phyloP scores from a whole-genome alignment of 345 rosid genomes.

The Melaleuca quinquenervia region DNA sequence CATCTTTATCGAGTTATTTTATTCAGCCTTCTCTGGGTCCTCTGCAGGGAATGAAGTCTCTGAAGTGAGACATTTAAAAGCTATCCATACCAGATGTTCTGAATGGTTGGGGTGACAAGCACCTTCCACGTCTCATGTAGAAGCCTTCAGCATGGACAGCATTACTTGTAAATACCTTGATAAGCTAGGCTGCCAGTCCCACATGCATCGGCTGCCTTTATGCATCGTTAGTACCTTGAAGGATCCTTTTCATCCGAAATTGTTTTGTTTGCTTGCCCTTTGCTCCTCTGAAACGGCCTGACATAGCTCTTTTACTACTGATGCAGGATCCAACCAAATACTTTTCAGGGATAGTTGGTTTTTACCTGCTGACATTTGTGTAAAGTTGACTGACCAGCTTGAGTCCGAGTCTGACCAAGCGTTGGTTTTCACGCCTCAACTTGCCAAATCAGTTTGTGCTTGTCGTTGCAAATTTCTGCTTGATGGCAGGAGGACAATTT shows the following conservation, averaged over 20 bases:
- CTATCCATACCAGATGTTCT: neutral
- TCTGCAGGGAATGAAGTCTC: conserved; percentile 73
- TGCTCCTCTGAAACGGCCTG: neutral
- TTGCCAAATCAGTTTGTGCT: neutral
- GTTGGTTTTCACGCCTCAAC: neutral
- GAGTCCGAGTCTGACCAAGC: neutral
- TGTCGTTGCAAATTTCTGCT: neutral
- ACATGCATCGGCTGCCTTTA: neutral
- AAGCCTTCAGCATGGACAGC: neutral
- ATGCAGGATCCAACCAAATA: neutral
- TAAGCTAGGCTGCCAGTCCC: neutral
- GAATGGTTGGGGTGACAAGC: neutral
- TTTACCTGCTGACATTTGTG: neutral
- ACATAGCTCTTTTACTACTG: neutral
- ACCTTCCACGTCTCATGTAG: neutral
- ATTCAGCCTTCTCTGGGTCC: neutral
- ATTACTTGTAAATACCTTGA: neutral
- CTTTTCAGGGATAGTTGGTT: neutral
- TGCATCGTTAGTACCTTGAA: neutral
- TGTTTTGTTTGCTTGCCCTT: neutral
- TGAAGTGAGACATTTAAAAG: conserved; percentile 31
- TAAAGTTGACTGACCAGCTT: neutral
- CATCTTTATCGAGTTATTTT: neutral
- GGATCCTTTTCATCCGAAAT: neutral
- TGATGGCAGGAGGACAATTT: neutral